These are phyloP conservation scores for Epicoccum sorghinum DNA, from an alignment of 2,329 filamentous ascomycete species.

Conservation along the genomic window DNA sequence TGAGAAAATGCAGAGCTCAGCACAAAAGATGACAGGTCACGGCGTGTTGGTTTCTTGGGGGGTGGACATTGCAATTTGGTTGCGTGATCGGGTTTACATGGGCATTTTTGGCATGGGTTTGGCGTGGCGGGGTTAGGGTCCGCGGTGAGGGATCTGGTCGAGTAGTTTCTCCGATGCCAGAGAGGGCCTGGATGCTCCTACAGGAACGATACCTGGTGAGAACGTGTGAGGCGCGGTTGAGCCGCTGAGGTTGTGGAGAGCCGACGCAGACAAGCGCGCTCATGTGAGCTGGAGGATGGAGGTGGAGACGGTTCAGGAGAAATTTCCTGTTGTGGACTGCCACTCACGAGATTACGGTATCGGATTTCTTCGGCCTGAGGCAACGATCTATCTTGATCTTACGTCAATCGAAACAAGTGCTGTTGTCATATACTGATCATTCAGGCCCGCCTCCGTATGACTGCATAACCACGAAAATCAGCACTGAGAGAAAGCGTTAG, in stretches of 20 bases:
- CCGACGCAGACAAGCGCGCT: constrained; percentile 1
- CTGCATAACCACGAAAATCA: no score
- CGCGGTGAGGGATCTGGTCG: constrained; percentile 9
- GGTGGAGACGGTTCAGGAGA: background rate
- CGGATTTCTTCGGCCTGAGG: no score
- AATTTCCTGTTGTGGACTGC: background rate
- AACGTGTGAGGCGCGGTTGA: constrained; percentile 1
- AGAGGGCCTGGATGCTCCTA: background rate
- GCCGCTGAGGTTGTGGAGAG: constrained; percentile 7
- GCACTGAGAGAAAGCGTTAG: no score
- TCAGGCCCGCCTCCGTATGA: no score
- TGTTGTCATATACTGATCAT: no score
- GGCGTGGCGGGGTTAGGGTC: background rate
- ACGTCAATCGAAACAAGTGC: no score
- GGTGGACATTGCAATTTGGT: background rate
- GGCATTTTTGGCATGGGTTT: background rate
- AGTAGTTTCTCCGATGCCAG: background rate
- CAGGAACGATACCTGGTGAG: background rate
- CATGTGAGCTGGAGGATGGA: constrained; percentile 1
- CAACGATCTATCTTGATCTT: no score
- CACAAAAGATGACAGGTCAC: constrained; percentile 4
- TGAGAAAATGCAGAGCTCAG: constrained; percentile 2
- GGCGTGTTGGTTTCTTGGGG: background rate
- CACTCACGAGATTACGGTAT: no score
- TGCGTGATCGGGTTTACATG: background rate